phyloP scores from a whole-genome alignment of 495 filamentous ascomycete species.

The Emericellopsis terricola region DNA sequence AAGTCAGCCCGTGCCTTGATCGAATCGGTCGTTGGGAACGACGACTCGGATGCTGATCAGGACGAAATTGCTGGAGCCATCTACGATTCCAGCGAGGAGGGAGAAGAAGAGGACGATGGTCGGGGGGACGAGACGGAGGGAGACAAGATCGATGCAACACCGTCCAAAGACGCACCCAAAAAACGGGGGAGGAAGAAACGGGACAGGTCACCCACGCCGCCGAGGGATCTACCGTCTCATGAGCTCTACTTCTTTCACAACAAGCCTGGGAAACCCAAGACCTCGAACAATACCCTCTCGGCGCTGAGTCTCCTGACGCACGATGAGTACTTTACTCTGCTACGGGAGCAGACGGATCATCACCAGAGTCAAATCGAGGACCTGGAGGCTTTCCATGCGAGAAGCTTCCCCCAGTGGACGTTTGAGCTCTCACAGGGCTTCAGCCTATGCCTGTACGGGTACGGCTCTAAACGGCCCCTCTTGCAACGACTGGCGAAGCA shows the following conservation, averaged over 20 bases:
- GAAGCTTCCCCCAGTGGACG: constrained; percentile 76
- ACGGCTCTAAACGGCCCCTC: constrained; percentile 69
- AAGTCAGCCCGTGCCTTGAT: constrained; percentile 67
- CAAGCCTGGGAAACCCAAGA: constrained; percentile 58
- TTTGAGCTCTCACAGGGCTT: constrained; percentile 85
- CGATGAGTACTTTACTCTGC: constrained; percentile 71
- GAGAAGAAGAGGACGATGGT: constrained; percentile 23
- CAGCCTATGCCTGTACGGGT: constrained; percentile 83
- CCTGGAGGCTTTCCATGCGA: constrained; percentile 55
- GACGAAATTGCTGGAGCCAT: constrained; percentile 61
- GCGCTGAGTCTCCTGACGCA: constrained; percentile 64
- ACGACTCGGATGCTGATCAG: constrained; percentile 59
- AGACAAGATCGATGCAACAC: constrained; percentile 8
- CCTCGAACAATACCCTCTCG: constrained; percentile 70
- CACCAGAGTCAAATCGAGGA: constrained; percentile 54
- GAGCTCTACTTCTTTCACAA: constrained; percentile 93
- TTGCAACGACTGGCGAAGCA: constrained; percentile 62
- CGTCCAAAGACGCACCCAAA: constrained; percentile 12
- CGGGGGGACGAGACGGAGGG: constrained; percentile 21
- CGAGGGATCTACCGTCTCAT: constrained; percentile 60
- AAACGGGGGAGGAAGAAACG: constrained; percentile 24
- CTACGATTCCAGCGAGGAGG: constrained; percentile 34
- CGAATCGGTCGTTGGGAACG: constrained; percentile 38
- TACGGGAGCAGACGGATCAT: constrained; percentile 47
- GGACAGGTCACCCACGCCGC: constrained; percentile 55